phyloP scores from a whole-genome alignment of 192 early-diverging fungal species.

The Anaeromyces robustus region DNA sequence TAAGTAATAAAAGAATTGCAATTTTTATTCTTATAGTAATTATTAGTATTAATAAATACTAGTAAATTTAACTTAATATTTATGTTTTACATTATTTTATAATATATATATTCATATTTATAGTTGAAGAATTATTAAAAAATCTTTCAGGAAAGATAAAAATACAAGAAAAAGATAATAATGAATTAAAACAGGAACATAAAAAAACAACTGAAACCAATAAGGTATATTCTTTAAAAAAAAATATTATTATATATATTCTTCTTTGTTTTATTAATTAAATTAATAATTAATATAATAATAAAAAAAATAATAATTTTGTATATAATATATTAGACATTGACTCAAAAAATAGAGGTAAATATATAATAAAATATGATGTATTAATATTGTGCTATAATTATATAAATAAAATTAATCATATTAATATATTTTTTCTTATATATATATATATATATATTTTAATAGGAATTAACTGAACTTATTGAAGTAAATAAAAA shows the following conservation, averaged over 20 bases:
- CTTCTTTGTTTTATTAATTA: too few species aligned
- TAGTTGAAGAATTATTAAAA: background rate
- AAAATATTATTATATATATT: too few species aligned
- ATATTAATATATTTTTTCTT: too few species aligned
- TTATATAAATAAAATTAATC: too few species aligned
- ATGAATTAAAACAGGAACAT: background rate
- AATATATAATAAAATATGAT: too few species aligned
- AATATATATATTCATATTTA: slow-evolving; percentile 9
- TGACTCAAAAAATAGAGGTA: background rate
- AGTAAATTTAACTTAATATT: too few species aligned
- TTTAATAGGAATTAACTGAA: background rate
- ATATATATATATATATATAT: background rate
- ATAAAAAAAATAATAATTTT: too few species aligned
- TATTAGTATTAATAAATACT: too few species aligned
- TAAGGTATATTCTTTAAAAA: background rate
- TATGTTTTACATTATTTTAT: too few species aligned
- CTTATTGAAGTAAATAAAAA: background rate
- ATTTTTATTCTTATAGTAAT: too few species aligned
- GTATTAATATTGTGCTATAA: too few species aligned
- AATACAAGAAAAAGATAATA: slow-evolving; percentile 1
- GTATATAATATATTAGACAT: background rate
- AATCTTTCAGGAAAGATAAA: slow-evolving; percentile 11
- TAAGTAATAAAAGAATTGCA: background rate
- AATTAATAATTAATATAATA: too few species aligned
- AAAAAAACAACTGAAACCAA: background rate